phyloP scores from a whole-genome alignment of 2,329 filamentous ascomycete genomes.

The Xylariaceae sp. region DNA sequence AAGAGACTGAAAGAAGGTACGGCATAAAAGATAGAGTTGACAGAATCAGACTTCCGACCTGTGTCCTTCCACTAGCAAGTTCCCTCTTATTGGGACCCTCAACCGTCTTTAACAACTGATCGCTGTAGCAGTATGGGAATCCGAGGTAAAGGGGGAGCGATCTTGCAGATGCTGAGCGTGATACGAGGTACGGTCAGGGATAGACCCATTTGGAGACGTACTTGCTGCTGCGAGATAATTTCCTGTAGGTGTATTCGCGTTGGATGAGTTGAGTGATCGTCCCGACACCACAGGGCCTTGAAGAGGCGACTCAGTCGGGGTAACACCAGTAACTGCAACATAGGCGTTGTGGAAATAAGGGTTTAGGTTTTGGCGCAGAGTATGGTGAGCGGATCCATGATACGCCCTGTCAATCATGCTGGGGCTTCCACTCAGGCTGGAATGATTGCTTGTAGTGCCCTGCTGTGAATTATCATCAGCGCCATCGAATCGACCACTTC shows the following conservation, averaged over 20 bases:
- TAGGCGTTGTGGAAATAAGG: constrained; percentile 46
- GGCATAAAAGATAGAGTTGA: background rate
- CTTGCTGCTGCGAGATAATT: constrained; percentile 53
- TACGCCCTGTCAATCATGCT: constrained; percentile 44
- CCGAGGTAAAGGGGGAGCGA: constrained; percentile 57
- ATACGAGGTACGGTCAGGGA: constrained; percentile 33
- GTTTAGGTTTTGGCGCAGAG: constrained; percentile 47
- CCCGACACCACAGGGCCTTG: constrained; percentile 35
- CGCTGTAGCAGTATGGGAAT: constrained; percentile 58
- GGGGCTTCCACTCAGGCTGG: constrained; percentile 49
- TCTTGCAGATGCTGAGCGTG: constrained; percentile 51
- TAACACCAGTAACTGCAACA: constrained; percentile 42
- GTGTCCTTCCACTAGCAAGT: background rate
- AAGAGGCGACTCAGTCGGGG: constrained; percentile 45
- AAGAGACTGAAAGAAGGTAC: background rate
- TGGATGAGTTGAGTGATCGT: constrained; percentile 42
- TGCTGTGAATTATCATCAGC: constrained; percentile 45
- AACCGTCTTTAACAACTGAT: constrained; percentile 48
- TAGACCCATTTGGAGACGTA: constrained; percentile 39
- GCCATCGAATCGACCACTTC: constrained; percentile 52
- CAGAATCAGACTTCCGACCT: background rate
- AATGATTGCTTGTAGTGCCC: constrained; percentile 46
- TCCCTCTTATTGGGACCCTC: background rate
- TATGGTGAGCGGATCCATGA: constrained; percentile 51
- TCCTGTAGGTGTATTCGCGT: constrained; percentile 44